Evolutionary conservation across 2,329 filamentous ascomycete genomes (phyloP), one percentile per base, ranked within the genome.

Genomic region (Penicillium concentricum): DNA sequence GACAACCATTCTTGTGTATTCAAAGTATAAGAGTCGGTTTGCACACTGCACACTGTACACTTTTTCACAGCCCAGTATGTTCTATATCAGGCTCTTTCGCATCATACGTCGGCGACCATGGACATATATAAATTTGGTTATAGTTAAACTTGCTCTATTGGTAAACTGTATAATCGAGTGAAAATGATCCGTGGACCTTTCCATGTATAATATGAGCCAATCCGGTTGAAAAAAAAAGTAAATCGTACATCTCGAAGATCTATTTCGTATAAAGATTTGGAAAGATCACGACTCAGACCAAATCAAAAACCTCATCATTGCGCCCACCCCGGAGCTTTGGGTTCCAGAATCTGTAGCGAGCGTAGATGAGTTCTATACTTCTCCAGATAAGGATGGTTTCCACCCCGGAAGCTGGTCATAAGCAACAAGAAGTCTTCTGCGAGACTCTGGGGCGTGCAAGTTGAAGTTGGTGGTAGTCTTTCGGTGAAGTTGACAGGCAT

Each of bases 341-440:
- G 54, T 22, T 56, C 54, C n/a, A 61, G 52, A 12, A 63, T 61
- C 26, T 68, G 64, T 30, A 69, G 47, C n/a, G 67, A 62, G 38
- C 52, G 62, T 41, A 73, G 57, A 24, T 71, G 62, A 20, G 65
- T 62, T 47, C 65, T 67, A 45, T 68, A 74, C 45, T 69, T 70
- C 44, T 72, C 66, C 57, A 73, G 50, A 30, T 68, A 74, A 7
- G 72, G 72, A 54, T 74, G 72, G 30, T 71, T 72, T 5, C 72
- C 72, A 26, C 72, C 72, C 2, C 72, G 70, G 39, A 74, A 69
- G 37, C 62, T 73, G 44, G 55, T 66, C 41, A 74, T 48, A 16
- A 74, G 55, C n/a, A 70, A 59, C 48, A 74, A 20, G 15, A 69
- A 74, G 41, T 72, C 65, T 28, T 69, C 65, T 9, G 68, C 68